Evolutionary conservation across 352 stramenopile genomes (phyloP).

Genomic region (Pythium rishiriense): DNA sequence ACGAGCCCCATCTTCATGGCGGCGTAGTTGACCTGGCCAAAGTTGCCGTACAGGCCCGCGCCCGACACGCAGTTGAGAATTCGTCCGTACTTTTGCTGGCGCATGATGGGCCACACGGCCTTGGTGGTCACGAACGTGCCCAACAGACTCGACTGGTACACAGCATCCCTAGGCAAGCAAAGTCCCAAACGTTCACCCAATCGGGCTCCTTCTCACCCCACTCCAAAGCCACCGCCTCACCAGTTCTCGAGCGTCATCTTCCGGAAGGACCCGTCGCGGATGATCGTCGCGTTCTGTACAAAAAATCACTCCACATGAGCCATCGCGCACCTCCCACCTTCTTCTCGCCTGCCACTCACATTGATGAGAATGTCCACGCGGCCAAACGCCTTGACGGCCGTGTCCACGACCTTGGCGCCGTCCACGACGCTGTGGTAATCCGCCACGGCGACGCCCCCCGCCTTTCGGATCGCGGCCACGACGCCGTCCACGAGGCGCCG

Average conservation of each 20-base stretch:
- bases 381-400: conserved; percentile 43
- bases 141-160: conserved; percentile 60
- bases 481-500: conserved; percentile 44
- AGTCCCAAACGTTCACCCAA: no score
- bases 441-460: conserved; percentile 44
- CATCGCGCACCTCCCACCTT: neutral
- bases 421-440: conserved; percentile 57
- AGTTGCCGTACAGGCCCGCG: conserved; percentile 73
- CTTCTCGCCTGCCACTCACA: conserved; percentile 20
- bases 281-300: conserved; percentile 61
- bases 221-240: no score
- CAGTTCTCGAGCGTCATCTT: conserved; percentile 69
- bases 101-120: conserved; percentile 71
- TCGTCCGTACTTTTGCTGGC: conserved; percentile 66
- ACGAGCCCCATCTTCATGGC: conserved; percentile 77
- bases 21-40: conserved; percentile 78
- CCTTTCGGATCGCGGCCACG: conserved; percentile 37
- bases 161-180: conserved; percentile 40
- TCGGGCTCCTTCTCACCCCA: no score
- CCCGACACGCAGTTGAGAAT: conserved; percentile 74
- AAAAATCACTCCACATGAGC: neutral
- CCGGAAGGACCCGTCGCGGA: conserved; percentile 72
- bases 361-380: conserved; percentile 80
- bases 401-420: conserved; percentile 45
- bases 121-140: conserved; percentile 65